Percentiles rank a stretch among this genome's conserved stretches.
These are phyloP conservation scores for Macadamia tetraphylla DNA, from an alignment of 164 flowering plant genomes.

Conservation along the genomic window DNA sequence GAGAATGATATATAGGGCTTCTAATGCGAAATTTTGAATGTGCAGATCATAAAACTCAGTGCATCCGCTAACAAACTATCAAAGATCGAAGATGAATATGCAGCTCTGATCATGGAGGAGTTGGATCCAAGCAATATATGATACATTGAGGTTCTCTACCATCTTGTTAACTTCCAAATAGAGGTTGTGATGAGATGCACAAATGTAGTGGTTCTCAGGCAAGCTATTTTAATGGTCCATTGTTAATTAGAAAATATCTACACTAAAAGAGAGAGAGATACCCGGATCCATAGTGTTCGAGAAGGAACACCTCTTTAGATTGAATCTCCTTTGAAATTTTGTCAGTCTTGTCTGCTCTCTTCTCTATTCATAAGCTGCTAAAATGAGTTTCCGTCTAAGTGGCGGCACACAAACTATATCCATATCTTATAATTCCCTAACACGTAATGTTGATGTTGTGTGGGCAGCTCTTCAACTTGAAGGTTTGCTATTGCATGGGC, in stretches of 20 bases:
- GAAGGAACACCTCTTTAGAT: neutral
- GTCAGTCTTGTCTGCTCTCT: no score
- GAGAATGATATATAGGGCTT: neutral
- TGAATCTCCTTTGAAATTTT: neutral
- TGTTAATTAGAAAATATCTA: no score
- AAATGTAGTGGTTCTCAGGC: no score
- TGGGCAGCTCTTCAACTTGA: conserved; percentile 23
- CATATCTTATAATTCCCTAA: no score
- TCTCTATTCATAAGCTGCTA: neutral
- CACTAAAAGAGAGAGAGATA: no score
- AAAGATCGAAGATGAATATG: conserved; percentile 50
- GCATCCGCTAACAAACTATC: conserved; percentile 53
- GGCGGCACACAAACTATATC: no score
- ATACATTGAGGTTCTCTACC: conserved; percentile 31
- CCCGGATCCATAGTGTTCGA: no score
- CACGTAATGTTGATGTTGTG: neutral
- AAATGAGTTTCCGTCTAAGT: neutral
- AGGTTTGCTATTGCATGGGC: conserved; percentile 30
- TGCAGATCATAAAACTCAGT: conserved; percentile 40
- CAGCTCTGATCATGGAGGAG: conserved; percentile 62
- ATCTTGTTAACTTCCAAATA: no score
- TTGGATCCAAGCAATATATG: conserved; percentile 43
- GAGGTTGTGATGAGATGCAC: no score
- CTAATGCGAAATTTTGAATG: no score
- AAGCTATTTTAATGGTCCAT: no score